phyloP scores from a whole-genome alignment of 2,329 filamentous ascomycete genomes.

The Trematosphaeria pertusa region DNA sequence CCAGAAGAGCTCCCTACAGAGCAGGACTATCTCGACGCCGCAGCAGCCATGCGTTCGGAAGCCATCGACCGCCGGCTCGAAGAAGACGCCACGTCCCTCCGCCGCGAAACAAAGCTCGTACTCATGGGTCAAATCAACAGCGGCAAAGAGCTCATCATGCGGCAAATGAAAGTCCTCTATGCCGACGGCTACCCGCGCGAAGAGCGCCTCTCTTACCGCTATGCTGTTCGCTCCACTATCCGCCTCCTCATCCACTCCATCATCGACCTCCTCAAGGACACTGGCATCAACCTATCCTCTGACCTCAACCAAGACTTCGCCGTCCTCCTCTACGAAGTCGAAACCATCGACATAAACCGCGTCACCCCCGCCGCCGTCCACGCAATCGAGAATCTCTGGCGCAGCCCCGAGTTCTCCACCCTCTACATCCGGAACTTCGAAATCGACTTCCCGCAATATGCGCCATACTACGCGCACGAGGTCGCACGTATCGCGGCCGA shows the following conservation, averaged over 20 bases:
- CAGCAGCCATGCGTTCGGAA: constrained; percentile 41
- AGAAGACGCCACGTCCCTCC: constrained; percentile 40
- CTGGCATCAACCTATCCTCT: constrained; percentile 35
- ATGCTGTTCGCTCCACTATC: constrained; percentile 38
- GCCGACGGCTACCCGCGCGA: constrained; percentile 40
- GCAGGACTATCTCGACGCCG: constrained; percentile 39
- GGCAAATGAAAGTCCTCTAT: constrained; percentile 45
- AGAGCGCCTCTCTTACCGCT: constrained; percentile 36
- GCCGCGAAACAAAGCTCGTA: constrained; percentile 44
- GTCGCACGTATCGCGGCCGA: constrained; percentile 30
- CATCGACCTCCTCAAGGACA: constrained; percentile 44
- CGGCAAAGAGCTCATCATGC: constrained; percentile 46
- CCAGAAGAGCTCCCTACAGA: constrained; percentile 29
- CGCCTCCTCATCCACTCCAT: constrained; percentile 43
- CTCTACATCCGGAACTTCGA: constrained; percentile 44
- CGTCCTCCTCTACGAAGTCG: constrained; percentile 42
- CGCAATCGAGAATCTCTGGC: constrained; percentile 38
- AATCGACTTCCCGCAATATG: constrained; percentile 46
- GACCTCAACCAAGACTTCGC: constrained; percentile 40
- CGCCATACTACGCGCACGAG: constrained; percentile 42
- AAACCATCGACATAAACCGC: constrained; percentile 31
- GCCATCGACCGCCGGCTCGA: constrained; percentile 44
- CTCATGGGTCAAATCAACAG: constrained; percentile 37
- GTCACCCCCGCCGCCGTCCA: constrained; percentile 36
- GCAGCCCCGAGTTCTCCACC: constrained; percentile 38